phyloP scores from a whole-genome alignment of 2,329 filamentous ascomycete species.

The Cercospora sp. region DNA sequence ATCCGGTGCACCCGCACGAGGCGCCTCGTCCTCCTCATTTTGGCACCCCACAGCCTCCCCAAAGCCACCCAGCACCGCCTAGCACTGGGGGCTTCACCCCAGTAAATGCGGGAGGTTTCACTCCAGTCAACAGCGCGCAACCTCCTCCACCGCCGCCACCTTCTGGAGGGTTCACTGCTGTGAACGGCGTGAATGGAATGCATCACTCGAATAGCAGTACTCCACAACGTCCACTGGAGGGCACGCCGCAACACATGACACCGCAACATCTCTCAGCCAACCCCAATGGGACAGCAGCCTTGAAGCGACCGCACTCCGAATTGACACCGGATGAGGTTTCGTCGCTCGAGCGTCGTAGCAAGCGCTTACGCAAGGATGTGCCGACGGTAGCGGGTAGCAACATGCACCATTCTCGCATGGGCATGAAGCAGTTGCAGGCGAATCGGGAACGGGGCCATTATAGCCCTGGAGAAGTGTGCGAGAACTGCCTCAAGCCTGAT shows the following conservation, averaged over 20 bases:
- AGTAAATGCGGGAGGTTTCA: conserved; percentile 66
- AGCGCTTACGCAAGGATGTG: conserved; percentile 80
- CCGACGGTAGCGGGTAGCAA: conserved; percentile 94
- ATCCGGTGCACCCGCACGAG: conserved; percentile 27
- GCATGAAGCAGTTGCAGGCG: conserved; percentile 63
- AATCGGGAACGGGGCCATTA: conserved; percentile 58
- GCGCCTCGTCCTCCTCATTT: conserved; percentile 45
- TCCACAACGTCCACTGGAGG: conserved; percentile 35
- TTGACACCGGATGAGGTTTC: conserved; percentile 45
- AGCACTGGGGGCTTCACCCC: conserved; percentile 69
- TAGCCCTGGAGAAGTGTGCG: conserved; percentile 68
- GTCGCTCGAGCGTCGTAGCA: conserved; percentile 69
- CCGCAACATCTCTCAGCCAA: conserved; percentile 29
- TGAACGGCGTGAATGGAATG: conserved; percentile 55
- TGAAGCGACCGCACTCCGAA: conserved; percentile 70
- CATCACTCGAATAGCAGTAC: conserved; percentile 29
- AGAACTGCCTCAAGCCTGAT: conserved; percentile 79
- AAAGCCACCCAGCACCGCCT: conserved; percentile 52
- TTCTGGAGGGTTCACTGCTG: conserved; percentile 54
- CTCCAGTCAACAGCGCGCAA: conserved; percentile 60
- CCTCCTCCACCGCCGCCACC: conserved; percentile 29
- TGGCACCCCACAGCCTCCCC: conserved; percentile 42
- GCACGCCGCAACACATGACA: conserved; percentile 53
- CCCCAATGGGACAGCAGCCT: conserved; percentile 33
- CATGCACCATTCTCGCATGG: conserved; percentile 90